Conservation (phyloP, 108 stramenopile species). For the Fragilaria radians region DNA sequence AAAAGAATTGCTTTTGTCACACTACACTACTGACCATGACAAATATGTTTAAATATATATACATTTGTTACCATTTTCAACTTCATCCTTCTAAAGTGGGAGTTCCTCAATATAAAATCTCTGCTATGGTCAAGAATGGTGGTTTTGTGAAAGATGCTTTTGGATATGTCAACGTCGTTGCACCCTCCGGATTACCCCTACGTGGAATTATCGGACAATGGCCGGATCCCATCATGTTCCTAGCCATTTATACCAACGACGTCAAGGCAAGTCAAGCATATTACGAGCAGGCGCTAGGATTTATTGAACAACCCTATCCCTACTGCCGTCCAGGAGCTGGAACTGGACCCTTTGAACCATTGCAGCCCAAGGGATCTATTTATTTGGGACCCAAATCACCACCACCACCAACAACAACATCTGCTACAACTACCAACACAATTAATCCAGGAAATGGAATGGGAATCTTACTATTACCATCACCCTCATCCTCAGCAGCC, state of each 20-base stretch:
- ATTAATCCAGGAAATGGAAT: too few species aligned
- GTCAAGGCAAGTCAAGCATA: conserved; percentile 59
- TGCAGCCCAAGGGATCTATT: conserved; percentile 57
- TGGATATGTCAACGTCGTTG: conserved; percentile 74
- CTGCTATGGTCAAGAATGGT: conserved; percentile 70
- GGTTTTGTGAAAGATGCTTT: conserved; percentile 81
- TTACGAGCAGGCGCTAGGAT: conserved; percentile 65
- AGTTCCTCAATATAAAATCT: conserved; percentile 73
- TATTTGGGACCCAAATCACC: too few species aligned
- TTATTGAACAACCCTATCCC: conserved; percentile 69
- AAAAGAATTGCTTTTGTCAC: background rate
- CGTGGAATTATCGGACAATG: conserved; percentile 74
- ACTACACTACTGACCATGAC: too few species aligned
- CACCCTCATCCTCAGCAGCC: too few species aligned
- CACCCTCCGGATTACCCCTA: conserved; percentile 69
- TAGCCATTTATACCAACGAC: conserved; percentile 68
- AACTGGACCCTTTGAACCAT: conserved; percentile 74
- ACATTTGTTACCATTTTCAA: too few species aligned
- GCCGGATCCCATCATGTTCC: conserved; percentile 83
- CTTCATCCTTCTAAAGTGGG: conserved; percentile 49
- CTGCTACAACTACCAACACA: too few species aligned
- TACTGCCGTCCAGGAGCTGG: conserved; percentile 70
- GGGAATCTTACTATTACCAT: too few species aligned
- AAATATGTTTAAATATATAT: too few species aligned
- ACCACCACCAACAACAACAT: too few species aligned